Percentiles rank a stretch among this genome's conserved stretches.
These are phyloP conservation scores for Termitomyces titanicus DNA, from an alignment of 768 basidiomycete species.

Conservation along the genomic window DNA sequence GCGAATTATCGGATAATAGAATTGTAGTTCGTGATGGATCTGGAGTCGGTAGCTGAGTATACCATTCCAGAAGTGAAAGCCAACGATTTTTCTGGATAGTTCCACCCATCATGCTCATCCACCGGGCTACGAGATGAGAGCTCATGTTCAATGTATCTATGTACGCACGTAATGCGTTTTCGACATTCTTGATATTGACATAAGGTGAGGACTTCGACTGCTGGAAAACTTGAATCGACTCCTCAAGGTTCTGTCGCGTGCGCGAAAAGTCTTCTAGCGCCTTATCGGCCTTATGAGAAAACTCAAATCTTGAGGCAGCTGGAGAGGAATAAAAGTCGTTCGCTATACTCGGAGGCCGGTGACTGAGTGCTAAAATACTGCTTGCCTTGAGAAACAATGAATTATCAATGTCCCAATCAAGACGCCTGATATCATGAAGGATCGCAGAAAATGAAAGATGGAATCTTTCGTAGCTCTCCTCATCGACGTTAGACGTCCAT, in stretches of 20 bases:
- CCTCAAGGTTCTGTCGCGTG: slow-evolving; percentile 1
- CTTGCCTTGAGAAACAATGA: neutral
- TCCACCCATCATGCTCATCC: neutral
- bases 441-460: neutral
- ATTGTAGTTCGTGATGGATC: neutral
- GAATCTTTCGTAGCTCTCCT: neutral
- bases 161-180: neutral
- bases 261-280: neutral
- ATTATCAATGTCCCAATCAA: slow-evolving; percentile 1
- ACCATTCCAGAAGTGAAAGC: slow-evolving; percentile 3
- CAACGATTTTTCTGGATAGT: slow-evolving; percentile 1
- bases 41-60: neutral
- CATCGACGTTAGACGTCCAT: neutral
- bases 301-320: neutral
- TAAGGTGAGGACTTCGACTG: neutral
- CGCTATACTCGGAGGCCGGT: neutral
- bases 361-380: neutral
- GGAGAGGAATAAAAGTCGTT: neutral
- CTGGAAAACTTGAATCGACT: neutral
- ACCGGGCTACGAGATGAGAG: neutral
- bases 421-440: neutral
- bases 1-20: neutral
- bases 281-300: slow-evolving; percentile 1
- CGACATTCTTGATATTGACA: neutral
- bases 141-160: neutral